Evolutionary conservation across 2,329 filamentous ascomycete genomes (phyloP), one percentile per base, ranked within the genome.

Genomic region (Ophiostoma novo-ulmi): DNA sequence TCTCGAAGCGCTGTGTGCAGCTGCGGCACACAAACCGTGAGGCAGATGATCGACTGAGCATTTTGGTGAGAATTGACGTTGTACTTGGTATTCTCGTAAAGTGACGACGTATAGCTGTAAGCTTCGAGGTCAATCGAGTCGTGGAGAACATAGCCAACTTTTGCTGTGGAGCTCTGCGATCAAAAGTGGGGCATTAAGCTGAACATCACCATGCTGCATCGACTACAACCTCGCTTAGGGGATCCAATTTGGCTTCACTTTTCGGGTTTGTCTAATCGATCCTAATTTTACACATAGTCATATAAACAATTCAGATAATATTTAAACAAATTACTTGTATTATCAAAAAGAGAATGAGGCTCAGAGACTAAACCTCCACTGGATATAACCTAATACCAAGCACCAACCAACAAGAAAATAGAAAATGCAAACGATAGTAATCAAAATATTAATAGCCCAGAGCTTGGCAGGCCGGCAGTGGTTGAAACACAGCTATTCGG

Each of bases 11-110:
- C 78, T 68, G 81, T 68, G 79, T 80, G 74, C 85, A 87, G 75
- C 80, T 81, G 68, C 78, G 80, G 76, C 85, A 87, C 70, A 86
- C 73, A 64, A 74, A 74, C 10, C 72, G 70, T 38, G 71, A 61
- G 1, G 48, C n/a, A 2, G 69, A n/a, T 5, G 55, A 65, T 61
- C 61, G 66, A 13, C 68, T 66, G 35, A 74, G 64, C 72, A 74
- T 74, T 38, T 67, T 72, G 11, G 36, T 44, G 39, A 20, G 22
- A 31, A 67, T 61, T 69, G 61, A 58, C 61, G 35, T 38, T 64
- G 35, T 38, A 17, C 4, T 39, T 11, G 2, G 5, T 20, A 3
- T 38, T 36, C 58, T 64, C 31, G 61, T 38, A 22, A 26, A n/a
- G 52, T 22, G 22, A 58, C 52, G 52, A 11, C 14, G 44, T 39